These are phyloP conservation scores for Debaryomyces fabryi DNA, from an alignment of 1,139 yeast genomes.

Conservation along the genomic window DNA sequence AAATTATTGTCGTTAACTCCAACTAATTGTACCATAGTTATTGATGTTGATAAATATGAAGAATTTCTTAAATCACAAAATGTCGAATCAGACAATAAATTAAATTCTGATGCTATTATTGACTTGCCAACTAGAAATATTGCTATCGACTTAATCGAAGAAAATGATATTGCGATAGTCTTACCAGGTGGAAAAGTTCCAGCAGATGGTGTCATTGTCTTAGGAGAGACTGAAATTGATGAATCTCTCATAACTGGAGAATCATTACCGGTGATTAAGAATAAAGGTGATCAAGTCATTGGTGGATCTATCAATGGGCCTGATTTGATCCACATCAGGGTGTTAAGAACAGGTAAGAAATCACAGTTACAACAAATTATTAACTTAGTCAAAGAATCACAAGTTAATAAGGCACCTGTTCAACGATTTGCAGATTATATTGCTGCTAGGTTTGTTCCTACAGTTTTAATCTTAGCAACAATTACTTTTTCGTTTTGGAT, in stretches of 20 bases:
- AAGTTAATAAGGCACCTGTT: constrained; percentile 84
- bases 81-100: constrained; percentile 8
- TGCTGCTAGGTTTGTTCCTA: constrained; percentile 86
- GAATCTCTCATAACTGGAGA: constrained; percentile 94
- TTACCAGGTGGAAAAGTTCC: constrained; percentile 89
- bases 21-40: constrained; percentile 66
- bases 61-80: constrained; percentile 18
- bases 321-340: constrained; percentile 69
- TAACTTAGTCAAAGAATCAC: constrained; percentile 84
- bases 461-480: constrained; percentile 61
- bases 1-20: constrained; percentile 81
- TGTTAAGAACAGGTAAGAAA: constrained; percentile 72
- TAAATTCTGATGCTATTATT: constrained; percentile 11
- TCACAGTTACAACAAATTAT: constrained; percentile 90
- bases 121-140: constrained; percentile 40
- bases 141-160: constrained; percentile 75
- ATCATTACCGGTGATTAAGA: constrained; percentile 70
- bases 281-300: constrained; percentile 62
- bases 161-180: constrained; percentile 73
- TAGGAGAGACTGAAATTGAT: constrained; percentile 81
- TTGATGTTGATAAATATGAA: constrained; percentile 36
- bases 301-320: constrained; percentile 93
- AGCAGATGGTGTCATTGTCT: constrained; percentile 81
- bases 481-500: constrained; percentile 76
- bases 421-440: constrained; percentile 85